A percentile compares a stretch with the other conserved stretches of the same genome.
phyloP scores from a whole-genome alignment of 2,329 filamentous ascomycete species.

The Ilyonectria robusta region DNA sequence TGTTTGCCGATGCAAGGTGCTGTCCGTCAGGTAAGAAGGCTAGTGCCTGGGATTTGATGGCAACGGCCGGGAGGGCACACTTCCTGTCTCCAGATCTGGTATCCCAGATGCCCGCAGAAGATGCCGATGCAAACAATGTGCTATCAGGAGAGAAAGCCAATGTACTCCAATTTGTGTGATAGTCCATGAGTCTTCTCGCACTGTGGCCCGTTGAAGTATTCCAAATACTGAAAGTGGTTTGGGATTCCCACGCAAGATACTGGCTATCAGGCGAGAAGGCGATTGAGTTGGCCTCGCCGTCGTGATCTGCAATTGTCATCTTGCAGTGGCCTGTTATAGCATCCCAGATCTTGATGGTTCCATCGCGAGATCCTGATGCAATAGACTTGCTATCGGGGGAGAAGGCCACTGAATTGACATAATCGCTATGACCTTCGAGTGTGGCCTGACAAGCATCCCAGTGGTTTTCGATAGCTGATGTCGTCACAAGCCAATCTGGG shows the following conservation, averaged over 20 bases:
- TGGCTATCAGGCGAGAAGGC: constrained; percentile 4
- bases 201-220: no score
- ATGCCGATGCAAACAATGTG: not conserved
- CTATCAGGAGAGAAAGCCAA: not conserved
- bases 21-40: no score
- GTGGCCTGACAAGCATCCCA: not conserved
- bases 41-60: no score
- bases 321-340: not conserved
- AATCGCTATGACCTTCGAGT: not conserved
- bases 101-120: not conserved
- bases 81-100: no score
- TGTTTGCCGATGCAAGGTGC: no score
- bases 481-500: no score
- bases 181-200: no score
- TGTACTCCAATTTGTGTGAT: no score
- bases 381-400: not conserved
- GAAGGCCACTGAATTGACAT: not conserved
- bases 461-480: no score
- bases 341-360: not conserved
- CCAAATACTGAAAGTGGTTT: no score
- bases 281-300: not conserved
- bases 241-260: not conserved
- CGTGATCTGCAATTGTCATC: not conserved
- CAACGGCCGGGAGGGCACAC: no score
- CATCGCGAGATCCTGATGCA: not conserved